A percentile compares a stretch with the other conserved stretches of the same genome.
These are phyloP conservation scores for Parasarocladium wereldwijsianum DNA, from an alignment of 2,329 filamentous ascomycete species.

Conservation along the genomic window DNA sequence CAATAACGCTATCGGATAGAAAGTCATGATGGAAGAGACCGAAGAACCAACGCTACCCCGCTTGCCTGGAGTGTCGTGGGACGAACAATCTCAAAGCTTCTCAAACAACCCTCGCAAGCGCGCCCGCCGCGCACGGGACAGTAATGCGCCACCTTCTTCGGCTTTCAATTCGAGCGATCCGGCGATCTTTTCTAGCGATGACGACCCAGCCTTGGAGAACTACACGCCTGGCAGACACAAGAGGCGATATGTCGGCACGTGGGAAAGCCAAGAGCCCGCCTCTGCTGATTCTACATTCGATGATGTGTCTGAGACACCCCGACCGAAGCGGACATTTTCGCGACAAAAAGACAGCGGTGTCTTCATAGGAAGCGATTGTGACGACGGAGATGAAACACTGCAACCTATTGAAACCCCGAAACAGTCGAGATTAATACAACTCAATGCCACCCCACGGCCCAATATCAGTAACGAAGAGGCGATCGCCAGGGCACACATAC, in stretches of 20 bases:
- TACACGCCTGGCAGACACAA: slow-evolving; percentile 40
- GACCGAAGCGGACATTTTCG: slow-evolving; percentile 35
- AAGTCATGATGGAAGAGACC: slow-evolving; percentile 8
- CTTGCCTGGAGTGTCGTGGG: slow-evolving; percentile 22
- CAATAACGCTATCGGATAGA: neutral
- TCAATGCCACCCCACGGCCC: slow-evolving; percentile 16
- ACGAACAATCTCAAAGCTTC: slow-evolving; percentile 23
- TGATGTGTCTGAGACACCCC: slow-evolving; percentile 15
- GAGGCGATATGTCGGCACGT: slow-evolving; percentile 53
- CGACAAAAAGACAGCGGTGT: slow-evolving; percentile 55
- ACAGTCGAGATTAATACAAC: slow-evolving; percentile 22
- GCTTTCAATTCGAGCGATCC: slow-evolving; percentile 53
- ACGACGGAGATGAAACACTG: slow-evolving; percentile 26
- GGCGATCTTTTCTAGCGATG: slow-evolving; percentile 57
- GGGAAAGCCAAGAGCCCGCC: slow-evolving; percentile 47
- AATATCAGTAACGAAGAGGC: slow-evolving; percentile 26
- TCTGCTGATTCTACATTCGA: slow-evolving; percentile 33
- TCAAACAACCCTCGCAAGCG: slow-evolving; percentile 25
- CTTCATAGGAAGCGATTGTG: slow-evolving; percentile 48
- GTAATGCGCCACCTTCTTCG: slow-evolving; percentile 12
- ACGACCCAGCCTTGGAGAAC: slow-evolving; percentile 52
- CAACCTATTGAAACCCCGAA: slow-evolving; percentile 17
- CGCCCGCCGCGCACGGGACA: slow-evolving; percentile 14
- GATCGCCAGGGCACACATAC: slow-evolving; percentile 29
- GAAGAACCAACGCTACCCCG: slow-evolving; percentile 27